These are phyloP conservation scores for Mucor mucedo DNA, from an alignment of 371 early-diverging fungal species.

Conservation along the genomic window DNA sequence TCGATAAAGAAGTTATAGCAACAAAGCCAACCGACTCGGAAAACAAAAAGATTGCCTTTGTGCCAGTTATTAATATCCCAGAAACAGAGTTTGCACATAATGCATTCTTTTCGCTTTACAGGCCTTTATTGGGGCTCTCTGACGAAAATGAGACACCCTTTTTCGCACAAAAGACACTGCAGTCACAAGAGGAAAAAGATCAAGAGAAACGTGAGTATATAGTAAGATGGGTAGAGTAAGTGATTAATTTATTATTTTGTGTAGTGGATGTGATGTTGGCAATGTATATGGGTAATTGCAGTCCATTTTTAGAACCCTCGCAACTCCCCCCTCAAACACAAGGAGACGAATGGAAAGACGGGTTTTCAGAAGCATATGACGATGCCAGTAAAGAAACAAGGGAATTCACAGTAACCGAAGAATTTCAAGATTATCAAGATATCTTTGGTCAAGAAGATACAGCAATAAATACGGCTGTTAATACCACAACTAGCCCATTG, in stretches of 20 bases:
- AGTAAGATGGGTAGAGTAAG: no score
- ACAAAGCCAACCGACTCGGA: not conserved
- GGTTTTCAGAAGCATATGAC: constrained; percentile 1
- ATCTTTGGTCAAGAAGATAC: constrained; percentile 1
- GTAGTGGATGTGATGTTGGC: constrained; percentile 40
- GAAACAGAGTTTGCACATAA: constrained; percentile 54
- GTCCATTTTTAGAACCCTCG: constrained; percentile 43
- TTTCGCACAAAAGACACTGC: constrained; percentile 28
- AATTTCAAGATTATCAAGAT: not conserved
- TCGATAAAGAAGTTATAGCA: not conserved
- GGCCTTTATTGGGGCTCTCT: constrained; percentile 52
- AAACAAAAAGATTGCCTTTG: constrained; percentile 31
- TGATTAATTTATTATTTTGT: not conserved
- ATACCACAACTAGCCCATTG: constrained; percentile 10
- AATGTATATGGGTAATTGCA: constrained; percentile 36
- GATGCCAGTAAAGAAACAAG: not conserved
- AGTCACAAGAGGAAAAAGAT: constrained; percentile 19
- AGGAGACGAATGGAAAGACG: constrained; percentile 8
- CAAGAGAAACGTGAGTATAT: constrained; percentile 21
- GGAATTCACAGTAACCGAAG: constrained; percentile 1
- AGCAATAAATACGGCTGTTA: no score
- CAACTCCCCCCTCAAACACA: constrained; percentile 12
- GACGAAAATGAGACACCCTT: constrained; percentile 44
- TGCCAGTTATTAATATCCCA: constrained; percentile 59
- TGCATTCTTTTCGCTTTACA: constrained; percentile 55